phyloP scores from a whole-genome alignment of 352 stramenopile genomes.

The Nothophytophthora sp. region DNA sequence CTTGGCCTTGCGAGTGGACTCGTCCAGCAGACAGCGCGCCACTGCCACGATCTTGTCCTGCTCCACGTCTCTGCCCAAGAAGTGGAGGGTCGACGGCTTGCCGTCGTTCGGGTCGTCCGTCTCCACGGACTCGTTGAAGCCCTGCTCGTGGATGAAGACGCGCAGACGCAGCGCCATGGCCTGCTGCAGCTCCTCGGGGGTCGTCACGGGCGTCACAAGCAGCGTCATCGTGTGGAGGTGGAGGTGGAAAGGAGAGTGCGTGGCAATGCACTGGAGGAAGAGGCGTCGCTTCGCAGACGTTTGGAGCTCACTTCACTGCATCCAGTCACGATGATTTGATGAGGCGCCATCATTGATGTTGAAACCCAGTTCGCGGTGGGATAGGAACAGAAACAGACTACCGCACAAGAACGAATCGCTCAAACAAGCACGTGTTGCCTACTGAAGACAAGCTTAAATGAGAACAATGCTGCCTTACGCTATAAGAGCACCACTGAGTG shows the following conservation, averaged over 20 bases:
- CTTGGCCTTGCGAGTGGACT: conserved; percentile 47
- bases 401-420: too few species aligned
- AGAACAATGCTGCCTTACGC: too few species aligned
- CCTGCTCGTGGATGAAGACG: conserved; percentile 67
- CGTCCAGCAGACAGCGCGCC: conserved; percentile 43
- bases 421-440: too few species aligned
- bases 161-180: conserved; percentile 43
- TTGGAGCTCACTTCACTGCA: too few species aligned
- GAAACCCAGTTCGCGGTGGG: too few species aligned
- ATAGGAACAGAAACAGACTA: too few species aligned
- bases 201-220: conserved; percentile 42
- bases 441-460: too few species aligned
- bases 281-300: background rate
- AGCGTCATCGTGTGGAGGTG: conserved; percentile 29
- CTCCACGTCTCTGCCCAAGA: conserved; percentile 59
- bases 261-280: conserved; percentile 9
- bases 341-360: too few species aligned
- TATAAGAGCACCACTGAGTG: too few species aligned
- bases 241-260: background rate
- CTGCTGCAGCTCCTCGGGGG: conserved; percentile 40
- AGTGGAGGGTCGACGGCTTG: conserved; percentile 55
- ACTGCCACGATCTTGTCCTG: conserved; percentile 63
- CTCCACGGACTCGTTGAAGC: conserved; percentile 41
- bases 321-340: too few species aligned
- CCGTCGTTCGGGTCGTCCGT: conserved; percentile 44